phyloP scores from a whole-genome alignment of 176 grass and related monocot species.

The Eremochloa ophiuroides region DNA sequence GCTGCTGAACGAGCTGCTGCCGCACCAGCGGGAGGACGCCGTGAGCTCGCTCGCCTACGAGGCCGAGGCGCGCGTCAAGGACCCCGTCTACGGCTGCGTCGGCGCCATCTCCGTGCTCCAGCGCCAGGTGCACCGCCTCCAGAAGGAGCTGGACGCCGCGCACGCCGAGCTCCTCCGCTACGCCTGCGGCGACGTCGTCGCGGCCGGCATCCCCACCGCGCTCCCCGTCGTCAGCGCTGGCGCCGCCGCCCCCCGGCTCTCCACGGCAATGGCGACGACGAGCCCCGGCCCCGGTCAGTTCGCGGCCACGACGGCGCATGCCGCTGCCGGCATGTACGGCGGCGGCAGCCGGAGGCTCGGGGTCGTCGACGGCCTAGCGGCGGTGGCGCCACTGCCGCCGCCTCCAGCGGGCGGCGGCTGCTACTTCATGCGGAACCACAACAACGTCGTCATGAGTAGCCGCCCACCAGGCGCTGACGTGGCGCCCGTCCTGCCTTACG shows the following conservation, averaged over 20 bases:
- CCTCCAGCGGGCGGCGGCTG: slow-evolving; percentile 1
- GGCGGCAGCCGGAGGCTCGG: slow-evolving; percentile 38
- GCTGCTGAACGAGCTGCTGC: slow-evolving; percentile 73
- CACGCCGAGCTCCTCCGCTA: slow-evolving; percentile 74
- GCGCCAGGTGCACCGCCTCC: slow-evolving; percentile 70
- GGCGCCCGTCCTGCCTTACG: slow-evolving; percentile 39
- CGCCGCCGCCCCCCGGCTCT: slow-evolving; percentile 20
- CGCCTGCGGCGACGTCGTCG: slow-evolving; percentile 45
- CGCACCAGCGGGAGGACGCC: slow-evolving; percentile 78
- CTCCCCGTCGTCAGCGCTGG: slow-evolving; percentile 17
- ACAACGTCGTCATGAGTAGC: background rate
- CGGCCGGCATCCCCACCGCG: slow-evolving; percentile 37
- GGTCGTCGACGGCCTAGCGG: slow-evolving; percentile 3
- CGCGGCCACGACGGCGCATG: background rate
- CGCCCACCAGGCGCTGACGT: slow-evolving; percentile 20
- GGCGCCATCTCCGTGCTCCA: slow-evolving; percentile 79
- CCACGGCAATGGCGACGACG: slow-evolving; percentile 42
- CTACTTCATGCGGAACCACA: slow-evolving; percentile 41
- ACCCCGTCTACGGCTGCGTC: slow-evolving; percentile 79
- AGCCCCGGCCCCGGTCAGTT: slow-evolving; percentile 25
- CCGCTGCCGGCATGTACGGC: slow-evolving; percentile 35
- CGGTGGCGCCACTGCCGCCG: slow-evolving; percentile 1
- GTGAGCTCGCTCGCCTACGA: slow-evolving; percentile 81
- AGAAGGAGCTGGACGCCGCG: slow-evolving; percentile 78
- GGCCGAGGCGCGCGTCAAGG: slow-evolving; percentile 75